phyloP scores from a whole-genome alignment of 1,284 basidiomycete species.

The Volvariella volvacea region DNA sequence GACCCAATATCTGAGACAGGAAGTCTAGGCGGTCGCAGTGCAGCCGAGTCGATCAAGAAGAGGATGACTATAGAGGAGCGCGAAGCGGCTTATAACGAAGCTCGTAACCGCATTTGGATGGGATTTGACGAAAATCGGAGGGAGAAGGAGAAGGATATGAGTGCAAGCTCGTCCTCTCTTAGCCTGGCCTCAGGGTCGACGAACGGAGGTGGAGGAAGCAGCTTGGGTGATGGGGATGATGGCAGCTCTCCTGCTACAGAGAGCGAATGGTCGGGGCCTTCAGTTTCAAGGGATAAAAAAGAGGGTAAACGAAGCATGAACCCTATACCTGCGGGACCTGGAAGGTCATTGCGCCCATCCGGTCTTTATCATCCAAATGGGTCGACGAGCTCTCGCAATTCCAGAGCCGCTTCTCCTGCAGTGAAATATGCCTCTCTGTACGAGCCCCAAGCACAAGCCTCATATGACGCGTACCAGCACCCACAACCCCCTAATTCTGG shows the following conservation, averaged over 20 bases:
- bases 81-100: slow-evolving; percentile 78
- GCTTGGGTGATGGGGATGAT: slow-evolving; percentile 60
- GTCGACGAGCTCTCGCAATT: slow-evolving; percentile 56
- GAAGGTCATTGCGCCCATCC: slow-evolving; percentile 48
- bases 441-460: slow-evolving; percentile 38
- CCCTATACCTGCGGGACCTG: slow-evolving; percentile 41
- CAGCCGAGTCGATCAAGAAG: slow-evolving; percentile 54
- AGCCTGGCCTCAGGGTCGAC: slow-evolving; percentile 63
- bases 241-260: slow-evolving; percentile 67
- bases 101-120: slow-evolving; percentile 77
- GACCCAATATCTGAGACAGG: slow-evolving; percentile 67
- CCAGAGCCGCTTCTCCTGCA: slow-evolving; percentile 66
- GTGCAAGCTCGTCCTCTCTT: slow-evolving; percentile 66
- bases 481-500: slow-evolving; percentile 26
- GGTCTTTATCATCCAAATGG: slow-evolving; percentile 46
- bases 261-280: slow-evolving; percentile 70
- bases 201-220: slow-evolving; percentile 47
- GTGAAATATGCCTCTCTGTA: slow-evolving; percentile 67
- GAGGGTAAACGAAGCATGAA: slow-evolving; percentile 34
- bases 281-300: slow-evolving; percentile 44
- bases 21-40: slow-evolving; percentile 64
- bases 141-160: slow-evolving; percentile 67
- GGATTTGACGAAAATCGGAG: slow-evolving; percentile 70
- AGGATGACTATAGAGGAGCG: slow-evolving; percentile 73
- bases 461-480: slow-evolving; percentile 45